A percentile compares a stretch with the other conserved stretches of the same genome.
These are phyloP conservation scores for Gonium pectorale DNA, from an alignment of 139 green algal genomes.

Conservation along the genomic window DNA sequence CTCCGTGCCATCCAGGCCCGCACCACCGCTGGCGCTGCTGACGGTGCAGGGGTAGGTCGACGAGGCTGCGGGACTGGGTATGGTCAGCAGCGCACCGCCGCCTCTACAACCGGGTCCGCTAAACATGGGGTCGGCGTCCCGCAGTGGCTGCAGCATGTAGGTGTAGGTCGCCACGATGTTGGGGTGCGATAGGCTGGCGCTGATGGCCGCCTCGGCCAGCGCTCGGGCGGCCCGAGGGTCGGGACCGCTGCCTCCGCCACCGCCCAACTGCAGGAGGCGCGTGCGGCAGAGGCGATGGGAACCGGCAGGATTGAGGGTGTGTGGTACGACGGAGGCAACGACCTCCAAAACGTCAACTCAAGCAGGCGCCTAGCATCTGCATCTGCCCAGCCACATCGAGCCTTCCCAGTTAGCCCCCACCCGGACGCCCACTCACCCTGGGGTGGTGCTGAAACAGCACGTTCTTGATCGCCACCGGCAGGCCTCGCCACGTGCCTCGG, in stretches of 20 bases:
- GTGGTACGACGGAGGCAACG: not conserved
- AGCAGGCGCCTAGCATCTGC: no score
- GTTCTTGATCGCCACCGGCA: constrained; percentile 4
- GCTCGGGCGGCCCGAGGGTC: no score
- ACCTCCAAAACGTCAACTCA: not conserved
- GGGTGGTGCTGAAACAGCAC: not conserved
- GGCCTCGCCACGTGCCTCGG: not conserved
- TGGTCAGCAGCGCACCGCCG: not conserved
- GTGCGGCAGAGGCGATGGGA: not conserved
- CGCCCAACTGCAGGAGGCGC: not conserved
- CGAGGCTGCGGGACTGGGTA: not conserved
- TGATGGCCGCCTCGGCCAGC: no score
- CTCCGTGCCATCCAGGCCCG: no score
- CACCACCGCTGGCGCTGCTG: not conserved
- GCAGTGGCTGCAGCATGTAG: no score
- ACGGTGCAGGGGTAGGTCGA: not conserved
- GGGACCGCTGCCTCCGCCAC: no score
- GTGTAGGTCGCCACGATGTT: not conserved
- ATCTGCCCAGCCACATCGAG: no score
- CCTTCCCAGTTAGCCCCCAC: no score
- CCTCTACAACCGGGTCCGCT: no score
- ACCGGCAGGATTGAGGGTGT: not conserved
- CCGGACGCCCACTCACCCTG: no score
- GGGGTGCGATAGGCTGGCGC: not conserved
- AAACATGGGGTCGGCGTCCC: no score